Base-by-base conservation (phyloP, 1,284 basidiomycete species). In the Tilletia walkeri region DNA sequence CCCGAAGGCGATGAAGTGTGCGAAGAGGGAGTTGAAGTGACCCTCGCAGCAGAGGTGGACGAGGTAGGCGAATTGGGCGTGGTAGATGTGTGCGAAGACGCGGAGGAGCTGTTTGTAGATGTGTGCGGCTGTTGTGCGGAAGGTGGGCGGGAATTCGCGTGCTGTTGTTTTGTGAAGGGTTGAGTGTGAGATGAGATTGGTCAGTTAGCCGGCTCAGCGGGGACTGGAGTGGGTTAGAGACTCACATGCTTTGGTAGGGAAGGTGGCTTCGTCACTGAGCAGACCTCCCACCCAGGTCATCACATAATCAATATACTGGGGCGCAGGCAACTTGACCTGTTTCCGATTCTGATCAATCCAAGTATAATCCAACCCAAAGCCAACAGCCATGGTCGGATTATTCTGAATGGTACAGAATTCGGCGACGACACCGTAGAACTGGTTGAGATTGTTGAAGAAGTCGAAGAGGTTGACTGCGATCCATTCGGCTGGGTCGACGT, bases 211-310 rank as follows among this genome's bases (percentile, higher is more conserved):
- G 24, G 10, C 47, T 20, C 18, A 65, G 61, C 61, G 6, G 38
- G 61, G 38, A 18, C 14, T 65, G 16, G 41, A 45, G 14, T 14
- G 14, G 39, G 61, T 6, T 3, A 2, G 9, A 16, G 6, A 84
- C 88, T 76, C 82, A 91, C 94, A 92, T 59, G 93, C 91, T 86
- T 96, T 97, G 7, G 95, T 97, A 1, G 95, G 95, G 86, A 99
- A 99, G 38, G 92, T 90, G 72, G 86, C 88, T 80, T 97, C 94
- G 85, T 98, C 95, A 78, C 94, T 91, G 48, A 98, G 87, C 38
- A 96, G 86, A 80, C 95, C 95, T 81, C 97, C 94, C 4, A 96
- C 89, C 95, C 95, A 98, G 12, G 93, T 95, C 92, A 98, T 95
- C 75, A 98, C 95, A 84, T 95, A 99, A 86, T 99, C 95, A 75